Percentiles rank a stretch among this genome's conserved stretches.
These are phyloP conservation scores for Lophium mytilinum DNA, from an alignment of 495 filamentous ascomycete genomes.

Conservation along the genomic window DNA sequence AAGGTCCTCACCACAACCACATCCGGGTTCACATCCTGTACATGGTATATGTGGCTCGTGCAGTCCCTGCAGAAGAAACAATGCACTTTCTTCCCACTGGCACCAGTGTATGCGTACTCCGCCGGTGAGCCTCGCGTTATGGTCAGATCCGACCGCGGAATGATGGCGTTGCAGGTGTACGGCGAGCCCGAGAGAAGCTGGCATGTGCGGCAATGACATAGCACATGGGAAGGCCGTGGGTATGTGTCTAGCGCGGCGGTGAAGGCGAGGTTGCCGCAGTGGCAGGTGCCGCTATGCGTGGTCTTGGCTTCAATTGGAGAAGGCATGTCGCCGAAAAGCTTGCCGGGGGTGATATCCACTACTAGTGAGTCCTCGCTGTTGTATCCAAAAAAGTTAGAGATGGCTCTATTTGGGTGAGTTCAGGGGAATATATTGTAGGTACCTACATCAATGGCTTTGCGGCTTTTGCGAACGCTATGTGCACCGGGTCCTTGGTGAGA, in stretches of 20 bases:
- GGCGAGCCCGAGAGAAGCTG: constrained; percentile 11
- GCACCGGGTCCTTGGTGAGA: constrained; percentile 20
- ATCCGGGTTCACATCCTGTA: constrained; percentile 8
- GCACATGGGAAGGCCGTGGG: constrained; percentile 1
- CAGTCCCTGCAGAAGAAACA: constrained; percentile 8
- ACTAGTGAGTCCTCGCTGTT: constrained; percentile 8
- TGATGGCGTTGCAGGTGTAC: constrained; percentile 19
- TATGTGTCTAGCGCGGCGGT: constrained; percentile 1
- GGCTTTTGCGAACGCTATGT: constrained; percentile 12
- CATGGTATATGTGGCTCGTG: constrained; percentile 11
- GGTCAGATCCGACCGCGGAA: constrained; percentile 3
- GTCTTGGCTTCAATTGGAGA: background rate
- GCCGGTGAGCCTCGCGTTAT: constrained; percentile 1
- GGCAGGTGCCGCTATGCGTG: background rate
- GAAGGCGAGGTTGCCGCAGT: constrained; percentile 9
- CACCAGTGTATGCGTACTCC: constrained; percentile 5
- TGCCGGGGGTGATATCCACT: constrained; percentile 4
- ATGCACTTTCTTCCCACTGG: constrained; percentile 1
- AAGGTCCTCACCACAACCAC: constrained; percentile 11
- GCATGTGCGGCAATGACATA: constrained; percentile 14
- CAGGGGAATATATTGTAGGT: background rate
- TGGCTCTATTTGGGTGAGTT: background rate
- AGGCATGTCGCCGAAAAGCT: constrained; percentile 3
- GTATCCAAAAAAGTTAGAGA: too few species aligned
- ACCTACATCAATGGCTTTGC: constrained; percentile 7